Conservation (phyloP, 2,329 filamentous ascomycete genomes). For the Diaporthe ilicicola region DNA sequence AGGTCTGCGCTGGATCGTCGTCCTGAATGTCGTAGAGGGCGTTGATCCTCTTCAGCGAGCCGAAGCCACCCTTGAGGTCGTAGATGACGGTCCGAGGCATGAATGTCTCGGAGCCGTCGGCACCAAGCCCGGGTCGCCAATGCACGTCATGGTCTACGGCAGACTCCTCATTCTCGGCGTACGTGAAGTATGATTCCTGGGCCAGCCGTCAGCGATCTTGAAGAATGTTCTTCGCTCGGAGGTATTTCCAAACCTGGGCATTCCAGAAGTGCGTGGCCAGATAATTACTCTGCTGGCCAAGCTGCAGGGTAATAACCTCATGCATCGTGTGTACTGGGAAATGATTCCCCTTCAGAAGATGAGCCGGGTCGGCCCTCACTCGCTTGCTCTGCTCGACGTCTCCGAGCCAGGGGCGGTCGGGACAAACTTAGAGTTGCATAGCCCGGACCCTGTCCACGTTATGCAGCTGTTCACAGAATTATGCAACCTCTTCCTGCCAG, state of each 20-base stretch:
- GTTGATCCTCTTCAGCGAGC: constrained; percentile 86
- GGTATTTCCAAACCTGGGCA: constrained; percentile 68
- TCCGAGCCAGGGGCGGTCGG: neutral
- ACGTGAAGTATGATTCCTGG: constrained; percentile 98
- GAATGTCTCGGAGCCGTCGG: constrained; percentile 88
- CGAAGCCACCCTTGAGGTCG: constrained; percentile 93
- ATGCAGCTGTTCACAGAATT: constrained; percentile 11
- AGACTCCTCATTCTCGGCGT: constrained; percentile 71
- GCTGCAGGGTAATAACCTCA: constrained; percentile 92
- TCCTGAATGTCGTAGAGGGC: constrained; percentile 76
- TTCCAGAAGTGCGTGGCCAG: constrained; percentile 98
- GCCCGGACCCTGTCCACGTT: neutral
- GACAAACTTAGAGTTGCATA: constrained; percentile 21
- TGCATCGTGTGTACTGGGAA: constrained; percentile 72
- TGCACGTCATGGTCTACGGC: constrained; percentile 85
- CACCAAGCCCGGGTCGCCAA: constrained; percentile 83
- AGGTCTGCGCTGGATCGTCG: constrained; percentile 38
- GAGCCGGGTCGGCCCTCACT: too few species aligned
- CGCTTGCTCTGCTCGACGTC: neutral
- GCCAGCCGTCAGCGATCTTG: neutral
- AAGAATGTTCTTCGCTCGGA: neutral
- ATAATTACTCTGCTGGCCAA: constrained; percentile 93
- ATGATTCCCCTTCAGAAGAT: neutral
- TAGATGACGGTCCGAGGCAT: constrained; percentile 93
- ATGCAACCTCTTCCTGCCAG: constrained; percentile 25